These are phyloP conservation scores for Xylaria intraflava DNA, from an alignment of 495 filamentous ascomycete species.

Conservation along the genomic window DNA sequence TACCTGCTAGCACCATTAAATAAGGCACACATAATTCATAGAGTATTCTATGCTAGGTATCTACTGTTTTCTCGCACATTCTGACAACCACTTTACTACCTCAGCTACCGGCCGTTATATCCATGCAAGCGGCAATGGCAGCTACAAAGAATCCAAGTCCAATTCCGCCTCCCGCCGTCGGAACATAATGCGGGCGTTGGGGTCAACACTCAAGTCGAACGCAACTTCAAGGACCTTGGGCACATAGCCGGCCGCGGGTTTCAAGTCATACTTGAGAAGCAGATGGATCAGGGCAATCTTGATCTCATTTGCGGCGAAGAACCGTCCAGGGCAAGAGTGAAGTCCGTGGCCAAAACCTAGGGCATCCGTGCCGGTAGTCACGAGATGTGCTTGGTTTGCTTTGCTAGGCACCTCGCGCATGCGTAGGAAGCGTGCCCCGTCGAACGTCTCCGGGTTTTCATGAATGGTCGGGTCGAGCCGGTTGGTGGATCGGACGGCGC, in stretches of 20 bases:
- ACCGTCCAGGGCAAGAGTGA: slow-evolving; percentile 37
- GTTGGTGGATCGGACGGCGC: slow-evolving; percentile 27
- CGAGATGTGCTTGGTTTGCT: slow-evolving; percentile 39
- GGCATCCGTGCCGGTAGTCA: slow-evolving; percentile 34
- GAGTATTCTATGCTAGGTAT: too few relatives aligned
- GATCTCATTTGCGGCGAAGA: slow-evolving; percentile 37
- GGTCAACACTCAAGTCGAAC: slow-evolving; percentile 3
- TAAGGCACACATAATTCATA: too few relatives aligned
- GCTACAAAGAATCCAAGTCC: slow-evolving; percentile 1
- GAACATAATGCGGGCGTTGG: background rate
- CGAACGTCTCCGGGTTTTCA: slow-evolving; percentile 36
- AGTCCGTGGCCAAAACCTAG: slow-evolving; percentile 33
- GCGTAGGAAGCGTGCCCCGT: slow-evolving; percentile 43
- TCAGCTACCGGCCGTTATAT: too few relatives aligned
- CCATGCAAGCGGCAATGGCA: too few relatives aligned
- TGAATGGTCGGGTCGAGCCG: slow-evolving; percentile 40
- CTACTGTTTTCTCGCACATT: too few relatives aligned
- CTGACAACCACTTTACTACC: too few relatives aligned
- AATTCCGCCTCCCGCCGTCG: slow-evolving; percentile 5
- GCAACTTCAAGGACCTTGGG: background rate
- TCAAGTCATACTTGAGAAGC: slow-evolving; percentile 37
- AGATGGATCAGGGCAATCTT: slow-evolving; percentile 37
- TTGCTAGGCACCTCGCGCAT: slow-evolving; percentile 31
- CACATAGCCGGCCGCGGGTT: slow-evolving; percentile 9
- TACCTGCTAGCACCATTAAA: too few relatives aligned